A percentile compares a stretch with the other conserved stretches of the same genome.
Evolutionary conservation across 1,284 basidiomycete species (phyloP).

Genomic region (Singerocomus inundabilis): DNA sequence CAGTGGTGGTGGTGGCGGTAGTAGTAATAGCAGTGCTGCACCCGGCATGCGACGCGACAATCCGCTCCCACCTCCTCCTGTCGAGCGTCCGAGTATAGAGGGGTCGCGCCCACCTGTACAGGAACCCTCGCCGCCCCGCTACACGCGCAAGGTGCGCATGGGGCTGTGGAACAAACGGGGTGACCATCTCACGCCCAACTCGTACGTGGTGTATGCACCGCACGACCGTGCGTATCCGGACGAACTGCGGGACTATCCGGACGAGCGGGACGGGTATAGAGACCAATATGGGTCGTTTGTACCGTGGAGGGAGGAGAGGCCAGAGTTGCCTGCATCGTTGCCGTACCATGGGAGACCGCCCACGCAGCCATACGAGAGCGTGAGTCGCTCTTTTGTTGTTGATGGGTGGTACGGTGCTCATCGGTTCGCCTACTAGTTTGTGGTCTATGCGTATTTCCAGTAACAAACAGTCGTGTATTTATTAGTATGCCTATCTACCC

Average conservation of each 20-base stretch:
- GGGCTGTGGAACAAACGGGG: conserved; percentile 71
- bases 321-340: conserved; percentile 57
- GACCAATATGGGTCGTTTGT: conserved; percentile 47
- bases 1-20: no score
- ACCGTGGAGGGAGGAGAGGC: conserved; percentile 41
- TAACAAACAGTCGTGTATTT: conserved; percentile 18
- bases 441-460: conserved; percentile 33
- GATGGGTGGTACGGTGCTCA: background rate
- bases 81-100: conserved; percentile 23
- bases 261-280: conserved; percentile 48
- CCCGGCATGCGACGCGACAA: conserved; percentile 30
- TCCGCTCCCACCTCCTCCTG: conserved; percentile 33
- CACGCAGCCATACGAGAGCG: conserved; percentile 52
- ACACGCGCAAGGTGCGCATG: conserved; percentile 39
- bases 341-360: conserved; percentile 54
- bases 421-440: conserved; percentile 32
- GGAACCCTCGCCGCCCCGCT: conserved; percentile 26
- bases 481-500: conserved; percentile 18
- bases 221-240: conserved; percentile 47
- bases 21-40: no score
- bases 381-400: conserved; percentile 34
- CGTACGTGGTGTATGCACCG: conserved; percentile 64
- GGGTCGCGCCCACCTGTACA: conserved; percentile 31
- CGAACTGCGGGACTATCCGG: conserved; percentile 59
- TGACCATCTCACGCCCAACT: conserved; percentile 55